phyloP scores from a whole-genome alignment of 2,329 filamentous ascomycete genomes.

The Colletotrichum sansevieriae region DNA sequence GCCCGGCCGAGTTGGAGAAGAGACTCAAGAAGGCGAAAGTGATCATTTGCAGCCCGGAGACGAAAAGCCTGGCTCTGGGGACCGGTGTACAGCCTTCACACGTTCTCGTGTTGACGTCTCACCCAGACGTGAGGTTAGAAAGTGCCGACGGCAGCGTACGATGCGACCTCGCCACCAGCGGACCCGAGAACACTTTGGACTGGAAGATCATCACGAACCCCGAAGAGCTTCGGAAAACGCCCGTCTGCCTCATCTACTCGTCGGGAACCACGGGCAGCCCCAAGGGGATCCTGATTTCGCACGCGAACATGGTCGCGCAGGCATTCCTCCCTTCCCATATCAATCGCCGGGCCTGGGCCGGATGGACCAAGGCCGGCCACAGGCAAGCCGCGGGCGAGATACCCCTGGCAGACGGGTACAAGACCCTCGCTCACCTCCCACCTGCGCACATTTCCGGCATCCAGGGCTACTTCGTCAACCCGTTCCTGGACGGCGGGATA shows the following conservation, averaged over 20 bases:
- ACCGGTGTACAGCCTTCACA: not conserved
- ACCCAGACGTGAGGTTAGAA: not conserved
- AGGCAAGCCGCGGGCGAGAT: not conserved
- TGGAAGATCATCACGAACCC: not conserved
- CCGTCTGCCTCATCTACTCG: slow-evolving; percentile 1
- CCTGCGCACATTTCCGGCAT: slow-evolving; percentile 27
- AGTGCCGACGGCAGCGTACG: not conserved
- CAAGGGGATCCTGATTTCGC: not conserved
- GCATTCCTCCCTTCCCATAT: not conserved
- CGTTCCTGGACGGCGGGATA: slow-evolving; percentile 17
- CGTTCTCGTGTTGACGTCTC: not conserved
- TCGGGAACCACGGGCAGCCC: not conserved
- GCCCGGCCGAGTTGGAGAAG: not conserved
- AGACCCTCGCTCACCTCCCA: slow-evolving; percentile 33
- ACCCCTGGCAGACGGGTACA: not conserved
- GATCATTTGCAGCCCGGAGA: not conserved
- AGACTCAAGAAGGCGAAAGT: not conserved
- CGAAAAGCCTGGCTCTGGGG: not conserved
- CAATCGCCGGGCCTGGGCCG: not conserved
- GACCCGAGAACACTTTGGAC: not conserved
- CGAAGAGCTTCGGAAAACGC: not conserved
- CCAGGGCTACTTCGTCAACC: slow-evolving; percentile 31
- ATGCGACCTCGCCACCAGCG: not conserved
- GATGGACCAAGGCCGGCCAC: not conserved
- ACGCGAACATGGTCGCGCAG: not conserved